These are phyloP conservation scores for Alectoria sarmentosa DNA, from an alignment of 495 filamentous ascomycete genomes.

Conservation along the genomic window DNA sequence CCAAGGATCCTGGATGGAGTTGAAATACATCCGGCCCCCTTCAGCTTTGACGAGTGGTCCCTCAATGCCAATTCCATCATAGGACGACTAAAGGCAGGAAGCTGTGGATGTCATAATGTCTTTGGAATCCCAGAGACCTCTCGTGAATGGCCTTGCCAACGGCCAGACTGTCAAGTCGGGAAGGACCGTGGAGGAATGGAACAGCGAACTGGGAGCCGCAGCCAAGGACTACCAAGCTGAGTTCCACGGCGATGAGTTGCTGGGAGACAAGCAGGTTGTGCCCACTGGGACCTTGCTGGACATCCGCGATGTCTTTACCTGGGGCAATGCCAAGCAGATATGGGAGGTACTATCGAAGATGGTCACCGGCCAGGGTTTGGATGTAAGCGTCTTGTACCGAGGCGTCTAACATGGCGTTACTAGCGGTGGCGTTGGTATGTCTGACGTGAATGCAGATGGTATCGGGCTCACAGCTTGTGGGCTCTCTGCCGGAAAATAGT, in stretches of 20 bases:
- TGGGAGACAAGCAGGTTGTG: slow-evolving; percentile 8
- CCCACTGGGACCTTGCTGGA: slow-evolving; percentile 8
- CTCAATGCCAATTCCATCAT: background rate
- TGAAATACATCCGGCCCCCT: background rate
- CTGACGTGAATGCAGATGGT: background rate
- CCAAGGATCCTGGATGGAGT: too few species aligned
- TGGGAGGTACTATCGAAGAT: slow-evolving; percentile 2
- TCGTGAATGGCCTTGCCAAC: slow-evolving; percentile 3
- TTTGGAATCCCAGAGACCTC: background rate
- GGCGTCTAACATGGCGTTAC: background rate
- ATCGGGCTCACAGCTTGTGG: slow-evolving; percentile 15
- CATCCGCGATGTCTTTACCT: slow-evolving; percentile 1
- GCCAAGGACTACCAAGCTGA: background rate
- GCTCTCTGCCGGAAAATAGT: slow-evolving; percentile 16
- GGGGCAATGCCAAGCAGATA: slow-evolving; percentile 9
- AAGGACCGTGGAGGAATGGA: slow-evolving; percentile 3
- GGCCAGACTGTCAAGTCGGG: background rate
- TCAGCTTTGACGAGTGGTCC: background rate
- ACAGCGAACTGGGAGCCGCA: slow-evolving; percentile 5
- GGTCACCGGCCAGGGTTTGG: slow-evolving; percentile 4
- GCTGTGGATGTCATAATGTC: background rate
- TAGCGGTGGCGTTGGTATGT: background rate
- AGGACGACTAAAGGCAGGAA: too few species aligned
- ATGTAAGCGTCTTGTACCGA: background rate
- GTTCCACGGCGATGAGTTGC: slow-evolving; percentile 18